Evolutionary conservation across 148 eudicot species (phyloP), one percentile per base, ranked within the genome.

Genomic region (Dysphania ambrosioides): DNA sequence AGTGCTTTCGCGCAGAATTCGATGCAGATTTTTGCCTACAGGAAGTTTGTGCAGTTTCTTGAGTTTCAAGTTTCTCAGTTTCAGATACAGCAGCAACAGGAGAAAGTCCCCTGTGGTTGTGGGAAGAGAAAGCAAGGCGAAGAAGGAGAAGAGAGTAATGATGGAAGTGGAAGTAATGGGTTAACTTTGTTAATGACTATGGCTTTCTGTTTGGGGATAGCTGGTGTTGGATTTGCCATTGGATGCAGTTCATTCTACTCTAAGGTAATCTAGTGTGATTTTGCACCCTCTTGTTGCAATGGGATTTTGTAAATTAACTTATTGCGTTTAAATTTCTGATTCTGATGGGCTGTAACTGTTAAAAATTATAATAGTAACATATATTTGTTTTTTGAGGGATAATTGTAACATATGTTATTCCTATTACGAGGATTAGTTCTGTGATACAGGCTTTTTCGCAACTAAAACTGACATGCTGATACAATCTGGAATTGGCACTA

Each of bases 151-250:
- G 87, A 55, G 2, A 73, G 73, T 31, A 78, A 38, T 49, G 68
- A 62, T 21, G 77, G 30, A 12, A 79, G 15, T 29, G 79, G 65
- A 0, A 73, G 42, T 34, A 36, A 71, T 78, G 82, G 79, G 19
- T 29, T 84, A 0, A 68, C 75, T 15, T 83, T 85, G 87, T 64
- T 83, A 6, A 53, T 84, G 78, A 81, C 78, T 29, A 11, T 82
- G 36, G 88, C 86, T 3, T 64, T 90, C n/a, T 90, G 87, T 71
- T 77, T 90, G 44, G 90, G 91, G 18, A 72, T 84, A 5, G 88
- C 82, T 65, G 89, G 89, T 29, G 59, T 84, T 70, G 85, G 90
- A 6, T 66, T 85, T 68, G 88, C 83, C 5, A 57, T 86, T 71
- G 84, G 89, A 62, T 87, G 77, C 72, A 79, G 67, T 68, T 80